phyloP scores from a whole-genome alignment of 371 early-diverging fungal genomes.

The Coemansia sp. region DNA sequence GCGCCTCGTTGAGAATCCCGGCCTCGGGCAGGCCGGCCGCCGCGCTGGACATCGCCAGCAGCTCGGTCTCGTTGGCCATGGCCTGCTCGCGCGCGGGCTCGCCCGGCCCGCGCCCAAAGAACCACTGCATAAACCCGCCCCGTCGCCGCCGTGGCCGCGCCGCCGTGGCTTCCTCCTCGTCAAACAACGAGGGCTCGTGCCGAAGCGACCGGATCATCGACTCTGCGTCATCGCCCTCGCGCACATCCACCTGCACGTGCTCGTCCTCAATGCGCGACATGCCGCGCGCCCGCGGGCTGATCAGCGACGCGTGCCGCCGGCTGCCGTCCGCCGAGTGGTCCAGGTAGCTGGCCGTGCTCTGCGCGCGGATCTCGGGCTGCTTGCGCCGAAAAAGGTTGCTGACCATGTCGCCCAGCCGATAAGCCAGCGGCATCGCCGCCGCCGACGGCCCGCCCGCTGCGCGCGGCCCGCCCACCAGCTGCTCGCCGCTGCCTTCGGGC shows the following conservation, averaged over 20 bases:
- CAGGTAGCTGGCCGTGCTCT: slow-evolving; percentile 19
- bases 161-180: not conserved
- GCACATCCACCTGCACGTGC: slow-evolving; percentile 7
- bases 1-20: slow-evolving; percentile 1
- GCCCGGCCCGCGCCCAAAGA: not conserved
- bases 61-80: not conserved
- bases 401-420: slow-evolving; percentile 28
- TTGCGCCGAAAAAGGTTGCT: slow-evolving; percentile 2
- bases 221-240: not conserved
- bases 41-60: not conserved
- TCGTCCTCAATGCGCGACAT: slow-evolving; percentile 30
- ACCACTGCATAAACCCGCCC: not conserved
- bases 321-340: slow-evolving; percentile 12
- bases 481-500: slow-evolving; percentile 39
- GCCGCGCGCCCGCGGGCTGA: slow-evolving; percentile 21
- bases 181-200: not conserved
- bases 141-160: not conserved
- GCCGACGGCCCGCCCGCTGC: not conserved
- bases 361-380: slow-evolving; percentile 2
- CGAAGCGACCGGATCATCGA: not conserved
- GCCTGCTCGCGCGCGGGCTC: not conserved
- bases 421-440: slow-evolving; percentile 19
- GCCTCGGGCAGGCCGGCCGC: slow-evolving; percentile 14
- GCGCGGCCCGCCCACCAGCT: not conserved
- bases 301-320: slow-evolving; percentile 14